These are phyloP conservation scores for Fusarium subtropicale DNA, from an alignment of 2,329 filamentous ascomycete species.

Conservation along the genomic window DNA sequence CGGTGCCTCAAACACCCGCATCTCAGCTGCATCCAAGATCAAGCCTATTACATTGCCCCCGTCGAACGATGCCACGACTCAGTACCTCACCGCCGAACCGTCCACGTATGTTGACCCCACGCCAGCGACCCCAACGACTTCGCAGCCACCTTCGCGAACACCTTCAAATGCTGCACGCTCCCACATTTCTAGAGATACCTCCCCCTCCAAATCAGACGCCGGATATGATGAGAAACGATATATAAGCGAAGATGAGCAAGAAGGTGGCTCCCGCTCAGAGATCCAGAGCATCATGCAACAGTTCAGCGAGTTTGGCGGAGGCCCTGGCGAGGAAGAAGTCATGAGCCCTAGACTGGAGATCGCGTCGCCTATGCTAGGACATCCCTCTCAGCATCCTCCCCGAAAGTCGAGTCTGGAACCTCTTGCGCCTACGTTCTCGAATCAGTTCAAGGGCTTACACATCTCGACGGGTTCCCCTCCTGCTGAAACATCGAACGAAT, in stretches of 20 bases:
- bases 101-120: conserved; percentile 67
- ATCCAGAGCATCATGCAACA: conserved; percentile 99
- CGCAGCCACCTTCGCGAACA: conserved; percentile 69
- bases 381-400: conserved; percentile 77
- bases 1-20: conserved; percentile 51
- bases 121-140: conserved; percentile 66
- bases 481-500: conserved; percentile 53
- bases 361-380: conserved; percentile 80
- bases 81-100: conserved; percentile 62
- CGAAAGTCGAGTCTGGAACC: conserved; percentile 89
- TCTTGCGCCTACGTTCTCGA: conserved; percentile 62
- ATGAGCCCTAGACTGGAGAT: conserved; percentile 91
- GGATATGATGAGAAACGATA: conserved; percentile 68
- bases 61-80: conserved; percentile 51
- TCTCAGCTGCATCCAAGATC: conserved; percentile 62
- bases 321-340: conserved; percentile 81
- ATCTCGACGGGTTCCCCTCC: conserved; percentile 56
- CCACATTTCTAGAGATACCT: conserved; percentile 57
- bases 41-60: conserved; percentile 58
- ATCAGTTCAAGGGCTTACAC: conserved; percentile 60
- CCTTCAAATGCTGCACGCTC: conserved; percentile 66
- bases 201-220: conserved; percentile 65
- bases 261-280: conserved; percentile 80
- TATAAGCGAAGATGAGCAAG: conserved; percentile 71
- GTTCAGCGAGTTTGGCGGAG: conserved; percentile 81